Conservation (phyloP, 208 protist genomes). For the Acanthamoeba castellanii region DNA sequence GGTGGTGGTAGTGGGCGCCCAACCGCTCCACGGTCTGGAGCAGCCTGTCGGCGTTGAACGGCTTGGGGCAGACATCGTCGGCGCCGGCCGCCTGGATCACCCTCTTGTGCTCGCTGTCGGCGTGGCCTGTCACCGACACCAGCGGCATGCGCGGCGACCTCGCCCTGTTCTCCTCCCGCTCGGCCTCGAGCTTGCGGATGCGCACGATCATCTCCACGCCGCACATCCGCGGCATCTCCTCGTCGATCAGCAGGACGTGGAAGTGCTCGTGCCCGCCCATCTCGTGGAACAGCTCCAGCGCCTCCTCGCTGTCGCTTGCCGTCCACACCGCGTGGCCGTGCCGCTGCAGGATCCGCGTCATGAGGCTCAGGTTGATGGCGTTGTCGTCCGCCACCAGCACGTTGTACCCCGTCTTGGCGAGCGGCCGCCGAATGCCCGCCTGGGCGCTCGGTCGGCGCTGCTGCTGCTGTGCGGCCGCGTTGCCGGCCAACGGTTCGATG, state of each 20-base stretch:
- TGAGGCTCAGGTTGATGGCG: not conserved
- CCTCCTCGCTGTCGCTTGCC: not conserved
- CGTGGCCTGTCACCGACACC: slow-evolving; percentile 2
- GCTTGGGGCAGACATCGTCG: slow-evolving; percentile 11
- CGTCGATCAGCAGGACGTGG: slow-evolving; percentile 11
- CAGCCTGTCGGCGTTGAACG: not conserved
- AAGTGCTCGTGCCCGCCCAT: not conserved
- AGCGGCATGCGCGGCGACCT: not conserved
- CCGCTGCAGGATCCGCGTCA: not conserved
- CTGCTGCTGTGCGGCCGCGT: not conserved
- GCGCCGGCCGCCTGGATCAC: not conserved
- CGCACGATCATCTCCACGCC: not conserved
- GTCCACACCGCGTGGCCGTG: not conserved
- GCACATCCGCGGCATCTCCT: slow-evolving; percentile 23
- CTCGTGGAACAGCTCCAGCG: slow-evolving; percentile 4
- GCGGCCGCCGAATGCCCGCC: not conserved
- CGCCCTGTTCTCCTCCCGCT: not conserved
- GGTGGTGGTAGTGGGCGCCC: not conserved
- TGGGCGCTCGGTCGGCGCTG: not conserved
- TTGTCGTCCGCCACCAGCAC: slow-evolving; percentile 15
- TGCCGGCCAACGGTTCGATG: not conserved
- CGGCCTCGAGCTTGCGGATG: slow-evolving; percentile 5
- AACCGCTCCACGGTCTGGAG: not conserved
- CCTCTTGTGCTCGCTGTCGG: not conserved
- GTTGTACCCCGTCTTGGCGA: not conserved